A percentile compares a stretch with the other conserved stretches of the same genome.
Conservation (phyloP, 306 rosid species). For the apple (Malus domestica) region ASM211411v1 NC_041792.1:26677407-26677906, state of each 20-base stretch:
- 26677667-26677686: not conserved
- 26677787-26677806: not conserved
- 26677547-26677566: slow-evolving; percentile 97
- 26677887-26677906: not conserved
- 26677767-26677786: not conserved
- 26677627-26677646: not conserved
- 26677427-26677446: slow-evolving; percentile 76
- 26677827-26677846: not conserved
- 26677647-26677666: not conserved
- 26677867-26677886: not conserved
- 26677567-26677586: slow-evolving; percentile 90
- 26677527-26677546: slow-evolving; percentile 68
- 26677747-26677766: not conserved
- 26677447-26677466: slow-evolving; percentile 80
- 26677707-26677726: not conserved
- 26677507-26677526: slow-evolving; percentile 89
- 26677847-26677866: not conserved
- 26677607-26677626: slow-evolving; percentile 39
- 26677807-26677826: too few species aligned
- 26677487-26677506: slow-evolving; percentile 64
- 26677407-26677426: slow-evolving; percentile 62
- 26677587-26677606: slow-evolving; percentile 95
- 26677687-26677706: not conserved
- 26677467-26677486: slow-evolving; percentile 66
- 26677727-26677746: not conserved